phyloP scores from a whole-genome alignment of 129 eudicot species.

The Centaurea solstitialis region DNA sequence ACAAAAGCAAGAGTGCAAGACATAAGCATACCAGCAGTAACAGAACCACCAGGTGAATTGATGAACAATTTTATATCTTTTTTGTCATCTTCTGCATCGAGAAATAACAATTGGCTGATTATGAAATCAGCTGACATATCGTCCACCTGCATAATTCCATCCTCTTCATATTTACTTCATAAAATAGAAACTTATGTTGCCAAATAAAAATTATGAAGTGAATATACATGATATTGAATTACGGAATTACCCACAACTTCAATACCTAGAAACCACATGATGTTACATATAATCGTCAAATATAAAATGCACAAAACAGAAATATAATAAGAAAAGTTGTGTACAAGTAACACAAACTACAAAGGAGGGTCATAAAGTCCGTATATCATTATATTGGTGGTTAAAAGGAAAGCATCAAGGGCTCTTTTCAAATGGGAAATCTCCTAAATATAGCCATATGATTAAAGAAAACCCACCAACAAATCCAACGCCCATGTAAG shows the following conservation, averaged over 20 bases:
- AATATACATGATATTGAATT: background rate
- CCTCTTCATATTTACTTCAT: constrained; percentile 14
- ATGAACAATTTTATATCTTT: constrained; percentile 90
- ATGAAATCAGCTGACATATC: constrained; percentile 83
- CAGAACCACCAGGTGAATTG: constrained; percentile 95
- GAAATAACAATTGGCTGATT: constrained; percentile 84
- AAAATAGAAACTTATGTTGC: background rate
- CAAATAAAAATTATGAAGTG: background rate
- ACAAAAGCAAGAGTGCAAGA: constrained; percentile 13
- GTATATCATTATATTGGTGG: background rate
- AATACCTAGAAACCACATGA: constrained; percentile 1
- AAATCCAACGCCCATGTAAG: background rate
- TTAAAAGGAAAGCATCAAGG: background rate
- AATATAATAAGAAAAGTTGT: background rate
- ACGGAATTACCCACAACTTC: background rate
- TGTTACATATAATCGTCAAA: background rate
- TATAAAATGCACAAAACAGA: background rate
- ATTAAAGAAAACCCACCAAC: background rate
- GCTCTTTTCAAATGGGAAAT: constrained; percentile 5
- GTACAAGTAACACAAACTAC: background rate
- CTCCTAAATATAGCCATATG: background rate
- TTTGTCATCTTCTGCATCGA: constrained; percentile 77
- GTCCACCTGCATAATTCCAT: constrained; percentile 64
- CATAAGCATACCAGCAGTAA: constrained; percentile 72
- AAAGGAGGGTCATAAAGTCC: background rate